These are phyloP conservation scores for Cardamine chenopodiifolia DNA, from an alignment of 345 rosid genomes.

Conservation along the genomic window DNA sequence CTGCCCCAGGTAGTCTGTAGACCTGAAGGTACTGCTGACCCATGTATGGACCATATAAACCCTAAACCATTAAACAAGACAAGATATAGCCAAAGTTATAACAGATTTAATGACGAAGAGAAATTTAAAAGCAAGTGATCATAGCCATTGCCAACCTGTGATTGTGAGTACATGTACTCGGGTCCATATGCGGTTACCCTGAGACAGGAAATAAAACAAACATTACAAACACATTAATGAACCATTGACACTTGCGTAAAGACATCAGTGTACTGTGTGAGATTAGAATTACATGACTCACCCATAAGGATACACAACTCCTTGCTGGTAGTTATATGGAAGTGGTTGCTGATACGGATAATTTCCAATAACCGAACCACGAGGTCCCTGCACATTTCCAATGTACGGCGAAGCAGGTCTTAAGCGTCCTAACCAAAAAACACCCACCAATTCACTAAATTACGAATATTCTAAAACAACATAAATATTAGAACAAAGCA, in stretches of 20 bases:
- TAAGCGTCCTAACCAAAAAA: slow-evolving; percentile 56
- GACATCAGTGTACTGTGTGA: slow-evolving; percentile 12
- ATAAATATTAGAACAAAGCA: neutral
- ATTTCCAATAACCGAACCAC: slow-evolving; percentile 63
- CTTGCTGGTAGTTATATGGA: slow-evolving; percentile 75
- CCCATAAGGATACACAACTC: slow-evolving; percentile 84
- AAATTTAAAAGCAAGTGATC: slow-evolving; percentile 13
- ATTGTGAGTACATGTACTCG: slow-evolving; percentile 68
- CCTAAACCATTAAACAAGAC: slow-evolving; percentile 47
- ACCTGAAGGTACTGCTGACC: slow-evolving; percentile 84
- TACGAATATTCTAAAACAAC: slow-evolving; percentile 12
- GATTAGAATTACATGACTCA: slow-evolving; percentile 45
- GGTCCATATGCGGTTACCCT: slow-evolving; percentile 80
- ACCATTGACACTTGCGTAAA: no score
- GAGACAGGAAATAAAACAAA: slow-evolving; percentile 26
- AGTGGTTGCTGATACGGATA: slow-evolving; percentile 81
- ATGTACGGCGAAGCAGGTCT: slow-evolving; percentile 65
- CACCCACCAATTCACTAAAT: slow-evolving; percentile 18
- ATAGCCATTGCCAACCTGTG: slow-evolving; percentile 60
- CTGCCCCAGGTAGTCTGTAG: slow-evolving; percentile 76
- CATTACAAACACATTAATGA: neutral
- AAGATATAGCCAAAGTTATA: neutral
- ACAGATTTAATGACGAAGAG: neutral
- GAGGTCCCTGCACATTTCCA: slow-evolving; percentile 60
- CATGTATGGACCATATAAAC: slow-evolving; percentile 65